Percentiles rank a stretch among this genome's conserved stretches.
Conservation (phyloP, 1,284 basidiomycete genomes). For the Trametes versicolor region DNA sequence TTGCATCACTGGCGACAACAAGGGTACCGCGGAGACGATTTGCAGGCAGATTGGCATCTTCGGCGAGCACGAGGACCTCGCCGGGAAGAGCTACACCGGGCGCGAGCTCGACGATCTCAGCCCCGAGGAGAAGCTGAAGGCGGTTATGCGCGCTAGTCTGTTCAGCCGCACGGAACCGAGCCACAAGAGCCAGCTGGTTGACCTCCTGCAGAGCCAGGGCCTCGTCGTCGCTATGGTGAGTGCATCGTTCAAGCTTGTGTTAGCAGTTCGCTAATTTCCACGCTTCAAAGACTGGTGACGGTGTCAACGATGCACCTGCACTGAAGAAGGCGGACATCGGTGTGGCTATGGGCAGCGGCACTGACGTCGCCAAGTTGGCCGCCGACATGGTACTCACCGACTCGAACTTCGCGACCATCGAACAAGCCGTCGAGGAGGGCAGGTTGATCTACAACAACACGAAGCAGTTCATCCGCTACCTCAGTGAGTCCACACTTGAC, state of each 20-base stretch:
- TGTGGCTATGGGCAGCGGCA: conserved; percentile 99
- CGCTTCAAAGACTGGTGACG: conserved; percentile 79
- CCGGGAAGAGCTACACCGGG: conserved; percentile 95
- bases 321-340: conserved; percentile 98
- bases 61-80: conserved; percentile 81
- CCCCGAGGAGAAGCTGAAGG: conserved; percentile 83
- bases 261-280: conserved; percentile 24
- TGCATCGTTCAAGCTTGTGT: conserved; percentile 12
- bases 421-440: conserved; percentile 96
- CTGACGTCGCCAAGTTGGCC: conserved; percentile 98
- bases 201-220: conserved; percentile 92
- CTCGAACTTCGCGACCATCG: conserved; percentile 92
- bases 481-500: conserved; percentile 64
- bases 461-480: conserved; percentile 96
- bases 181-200: conserved; percentile 96
- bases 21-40: conserved; percentile 97
- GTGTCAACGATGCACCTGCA: conserved; percentile 97
- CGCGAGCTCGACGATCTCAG: conserved; percentile 88
- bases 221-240: conserved; percentile 97
- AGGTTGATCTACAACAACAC: conserved; percentile 99
- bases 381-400: conserved; percentile 96
- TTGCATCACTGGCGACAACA: conserved; percentile 99
- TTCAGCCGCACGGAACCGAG: conserved; percentile 95
- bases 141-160: conserved; percentile 88
- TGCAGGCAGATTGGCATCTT: conserved; percentile 97